These are phyloP conservation scores for Cyclotella kingstonii DNA, from an alignment of 108 stramenopile species.

Conservation along the genomic window DNA sequence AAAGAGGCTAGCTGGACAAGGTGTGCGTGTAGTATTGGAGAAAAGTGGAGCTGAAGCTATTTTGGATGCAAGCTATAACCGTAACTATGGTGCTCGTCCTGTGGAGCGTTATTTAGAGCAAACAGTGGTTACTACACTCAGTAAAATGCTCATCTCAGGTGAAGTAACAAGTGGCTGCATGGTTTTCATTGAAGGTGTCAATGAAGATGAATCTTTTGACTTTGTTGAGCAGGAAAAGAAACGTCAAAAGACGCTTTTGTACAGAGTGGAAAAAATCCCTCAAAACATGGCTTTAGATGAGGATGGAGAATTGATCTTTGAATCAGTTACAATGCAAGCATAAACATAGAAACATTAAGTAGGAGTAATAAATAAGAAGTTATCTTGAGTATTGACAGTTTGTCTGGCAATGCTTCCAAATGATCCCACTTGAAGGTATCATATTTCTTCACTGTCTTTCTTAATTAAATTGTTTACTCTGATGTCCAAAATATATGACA, in stretches of 20 bases:
- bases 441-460: no score
- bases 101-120: slow-evolving; percentile 79
- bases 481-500: no score
- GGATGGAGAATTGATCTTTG: slow-evolving; percentile 42
- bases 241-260: slow-evolving; percentile 31
- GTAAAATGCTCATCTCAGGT: slow-evolving; percentile 80
- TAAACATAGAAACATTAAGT: no score
- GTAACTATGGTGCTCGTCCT: slow-evolving; percentile 82
- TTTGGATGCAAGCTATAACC: slow-evolving; percentile 73
- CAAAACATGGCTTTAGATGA: slow-evolving; percentile 40
- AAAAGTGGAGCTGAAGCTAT: slow-evolving; percentile 69
- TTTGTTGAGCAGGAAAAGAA: slow-evolving; percentile 47
- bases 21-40: slow-evolving; percentile 70
- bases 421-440: no score
- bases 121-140: slow-evolving; percentile 74
- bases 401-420: no score
- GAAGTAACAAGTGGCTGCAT: slow-evolving; percentile 62
- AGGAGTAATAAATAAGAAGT: no score
- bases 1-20: slow-evolving; percentile 55
- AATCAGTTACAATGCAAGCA: slow-evolving; percentile 31
- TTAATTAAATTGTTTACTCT: no score
- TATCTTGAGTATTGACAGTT: no score
- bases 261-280: slow-evolving; percentile 41
- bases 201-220: slow-evolving; percentile 61
- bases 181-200: slow-evolving; percentile 75